Evolutionary conservation across 768 basidiomycete species (phyloP).

Genomic region (Fomitopsis serialis): DNA sequence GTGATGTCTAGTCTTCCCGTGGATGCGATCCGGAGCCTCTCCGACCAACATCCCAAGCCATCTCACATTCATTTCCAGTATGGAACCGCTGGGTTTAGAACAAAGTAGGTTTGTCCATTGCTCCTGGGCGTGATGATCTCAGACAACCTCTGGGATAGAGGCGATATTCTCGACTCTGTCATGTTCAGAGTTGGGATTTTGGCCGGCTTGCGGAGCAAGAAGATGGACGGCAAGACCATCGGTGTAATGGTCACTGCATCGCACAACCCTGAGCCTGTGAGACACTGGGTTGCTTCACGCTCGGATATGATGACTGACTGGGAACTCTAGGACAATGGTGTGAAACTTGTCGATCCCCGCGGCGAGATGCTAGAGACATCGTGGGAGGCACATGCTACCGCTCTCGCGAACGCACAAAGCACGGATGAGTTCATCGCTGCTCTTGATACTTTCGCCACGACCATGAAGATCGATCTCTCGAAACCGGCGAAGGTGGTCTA

Average conservation of each 20-base stretch:
- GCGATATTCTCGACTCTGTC: constrained; percentile 75
- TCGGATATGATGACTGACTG: not conserved
- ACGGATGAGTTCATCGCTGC: constrained; percentile 67
- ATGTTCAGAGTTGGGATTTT: constrained; percentile 90
- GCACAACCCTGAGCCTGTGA: constrained; percentile 96
- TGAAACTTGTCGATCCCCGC: constrained; percentile 94
- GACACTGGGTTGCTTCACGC: constrained; percentile 13
- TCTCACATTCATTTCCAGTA: constrained; percentile 68
- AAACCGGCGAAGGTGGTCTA: constrained; percentile 83
- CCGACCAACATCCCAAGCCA: constrained; percentile 71
- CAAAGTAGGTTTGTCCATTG: constrained; percentile 50
- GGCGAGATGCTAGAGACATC: constrained; percentile 95
- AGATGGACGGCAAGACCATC: constrained; percentile 84
- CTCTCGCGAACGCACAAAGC: constrained; percentile 76
- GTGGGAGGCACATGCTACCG: constrained; percentile 89
- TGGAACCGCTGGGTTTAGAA: constrained; percentile 94
- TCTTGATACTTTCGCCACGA: constrained; percentile 56
- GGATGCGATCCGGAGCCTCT: constrained; percentile 41
- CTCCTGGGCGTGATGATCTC: not conserved
- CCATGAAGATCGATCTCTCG: constrained; percentile 68
- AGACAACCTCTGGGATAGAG: constrained; percentile 36
- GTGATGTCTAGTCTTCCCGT: constrained; percentile 24
- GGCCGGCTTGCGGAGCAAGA: constrained; percentile 87
- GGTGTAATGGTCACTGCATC: constrained; percentile 99
- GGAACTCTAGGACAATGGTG: constrained; percentile 83